Base-by-base conservation (phyloP, 2,329 filamentous ascomycete genomes). In the Hirsutella thompsonii region DNA sequence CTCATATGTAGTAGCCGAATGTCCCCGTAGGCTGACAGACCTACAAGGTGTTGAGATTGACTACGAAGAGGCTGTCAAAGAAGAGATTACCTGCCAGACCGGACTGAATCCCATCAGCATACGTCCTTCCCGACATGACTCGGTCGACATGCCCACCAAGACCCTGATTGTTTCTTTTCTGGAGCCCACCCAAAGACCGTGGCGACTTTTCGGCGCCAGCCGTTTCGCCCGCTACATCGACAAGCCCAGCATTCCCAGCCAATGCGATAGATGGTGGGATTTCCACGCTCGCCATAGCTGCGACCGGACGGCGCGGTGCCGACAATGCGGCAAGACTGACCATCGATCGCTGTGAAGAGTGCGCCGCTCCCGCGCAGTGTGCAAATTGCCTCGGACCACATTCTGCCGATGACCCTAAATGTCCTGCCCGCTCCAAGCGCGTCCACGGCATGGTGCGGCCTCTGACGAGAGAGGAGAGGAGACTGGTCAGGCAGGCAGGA, bases 231-330 rank as follows among this genome's bases (percentile, higher is more conserved):
- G 41, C 18, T 29, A 32, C 28, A 39, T 38, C 28, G 36, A 42
- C 5, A 42, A 35, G 9, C 11, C 28, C 3, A 26, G 23, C 26
- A 13, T 34, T 3, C 40, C 36, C 18, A 38, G 29, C 23, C 28
- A 42, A 16, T 42, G 23, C 20, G 37, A 40, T 11, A 43, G 33
- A 13, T 43, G 41, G 37, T 43, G 32, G 41, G 37, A 43, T 19
- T 37, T 36, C n/a, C 41, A 43, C 32, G 30, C 41, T 8, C 35
- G 29, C 18, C 10, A 40, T 28, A 38, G 4, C 11, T 43, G 37
- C 32, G 38, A 40, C 37, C 30, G 41, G 3, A n/a, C 4, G 14
- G 4, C 37, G 2, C 26, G 20, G 8, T 37, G 14, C 14, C n/a
- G 19, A 6, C 32, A 16, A 10, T 34, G 14, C 32, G 32, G 32